Evolutionary conservation across 306 rosid species (phyloP).

Genomic region (Cyamopsis tetragonoloba): DNA sequence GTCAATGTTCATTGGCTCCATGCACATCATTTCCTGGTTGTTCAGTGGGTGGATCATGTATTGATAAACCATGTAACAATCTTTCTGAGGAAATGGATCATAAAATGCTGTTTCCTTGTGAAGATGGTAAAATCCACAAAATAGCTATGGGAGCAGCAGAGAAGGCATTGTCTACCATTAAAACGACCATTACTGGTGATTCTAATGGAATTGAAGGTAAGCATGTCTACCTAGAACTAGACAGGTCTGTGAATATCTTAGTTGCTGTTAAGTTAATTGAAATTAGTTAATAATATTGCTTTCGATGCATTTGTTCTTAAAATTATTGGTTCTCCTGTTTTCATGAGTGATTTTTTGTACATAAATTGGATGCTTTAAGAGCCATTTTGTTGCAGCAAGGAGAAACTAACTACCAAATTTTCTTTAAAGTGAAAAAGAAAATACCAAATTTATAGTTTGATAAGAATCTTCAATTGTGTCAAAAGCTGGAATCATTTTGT

Average conservation of each 20-base stretch:
- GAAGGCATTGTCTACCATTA: conserved; percentile 64
- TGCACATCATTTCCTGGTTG: conserved; percentile 41
- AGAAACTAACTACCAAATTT: not conserved
- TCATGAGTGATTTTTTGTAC: not conserved
- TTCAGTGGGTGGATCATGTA: conserved; percentile 37
- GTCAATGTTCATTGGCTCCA: conserved; percentile 35
- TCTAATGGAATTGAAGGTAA: conserved; percentile 53
- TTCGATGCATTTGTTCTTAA: not conserved
- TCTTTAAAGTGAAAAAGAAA: not conserved
- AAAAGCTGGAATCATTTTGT: not conserved
- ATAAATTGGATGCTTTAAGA: not conserved
- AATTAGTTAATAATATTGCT: conserved; percentile 3
- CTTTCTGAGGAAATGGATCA: conserved; percentile 36
- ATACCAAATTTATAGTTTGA: not conserved
- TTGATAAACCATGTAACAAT: conserved; percentile 31
- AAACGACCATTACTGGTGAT: conserved; percentile 38
- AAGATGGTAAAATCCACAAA: conserved; percentile 43
- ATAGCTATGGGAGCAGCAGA: conserved; percentile 74
- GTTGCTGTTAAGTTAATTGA: conserved; percentile 4
- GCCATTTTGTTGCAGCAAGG: conserved; percentile 13
- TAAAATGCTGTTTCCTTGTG: conserved; percentile 34
- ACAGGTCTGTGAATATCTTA: conserved; percentile 3
- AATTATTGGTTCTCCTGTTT: not conserved
- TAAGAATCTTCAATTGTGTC: conserved; percentile 10
- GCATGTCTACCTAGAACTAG: conserved; percentile 3